Percentiles rank a stretch among this genome's conserved stretches.
Conservation (phyloP, 148 eudicot species). For the Amaranthus palmeri region DNA sequence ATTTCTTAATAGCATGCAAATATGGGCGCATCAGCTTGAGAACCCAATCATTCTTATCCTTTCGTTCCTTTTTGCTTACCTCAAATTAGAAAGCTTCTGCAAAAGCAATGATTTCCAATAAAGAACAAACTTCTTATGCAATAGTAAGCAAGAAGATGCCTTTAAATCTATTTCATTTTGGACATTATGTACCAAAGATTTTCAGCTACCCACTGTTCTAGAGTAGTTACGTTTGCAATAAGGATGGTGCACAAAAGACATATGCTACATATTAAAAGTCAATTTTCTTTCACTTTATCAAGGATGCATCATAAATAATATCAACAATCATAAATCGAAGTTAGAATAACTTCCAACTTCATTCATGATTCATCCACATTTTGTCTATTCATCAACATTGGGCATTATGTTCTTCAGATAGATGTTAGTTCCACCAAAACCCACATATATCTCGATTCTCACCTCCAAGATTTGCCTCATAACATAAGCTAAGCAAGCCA, state of each 20-base stretch:
- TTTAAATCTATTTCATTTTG: too few relatives aligned
- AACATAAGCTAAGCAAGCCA: too few relatives aligned
- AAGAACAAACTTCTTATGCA: too few relatives aligned
- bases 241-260: background rate
- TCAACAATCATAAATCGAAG: background rate
- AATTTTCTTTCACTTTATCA: background rate
- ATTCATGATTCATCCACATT: background rate
- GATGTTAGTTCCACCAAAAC: too few relatives aligned
- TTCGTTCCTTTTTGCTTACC: background rate
- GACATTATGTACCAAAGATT: too few relatives aligned
- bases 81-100: background rate
- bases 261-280: background rate
- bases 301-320: background rate
- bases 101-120: background rate
- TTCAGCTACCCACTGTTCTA: too few relatives aligned
- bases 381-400: too few relatives aligned
- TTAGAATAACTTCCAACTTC: background rate
- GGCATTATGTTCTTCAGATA: too few relatives aligned
- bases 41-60: background rate
- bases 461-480: too few relatives aligned
- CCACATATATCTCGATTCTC: too few relatives aligned
- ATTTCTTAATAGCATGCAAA: background rate
- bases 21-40: background rate
- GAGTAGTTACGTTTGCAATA: background rate
- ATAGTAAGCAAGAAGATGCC: background rate